Conservation (phyloP, 805 yeast genomes). For the Nakazawaea ambrosiae region DNA sequence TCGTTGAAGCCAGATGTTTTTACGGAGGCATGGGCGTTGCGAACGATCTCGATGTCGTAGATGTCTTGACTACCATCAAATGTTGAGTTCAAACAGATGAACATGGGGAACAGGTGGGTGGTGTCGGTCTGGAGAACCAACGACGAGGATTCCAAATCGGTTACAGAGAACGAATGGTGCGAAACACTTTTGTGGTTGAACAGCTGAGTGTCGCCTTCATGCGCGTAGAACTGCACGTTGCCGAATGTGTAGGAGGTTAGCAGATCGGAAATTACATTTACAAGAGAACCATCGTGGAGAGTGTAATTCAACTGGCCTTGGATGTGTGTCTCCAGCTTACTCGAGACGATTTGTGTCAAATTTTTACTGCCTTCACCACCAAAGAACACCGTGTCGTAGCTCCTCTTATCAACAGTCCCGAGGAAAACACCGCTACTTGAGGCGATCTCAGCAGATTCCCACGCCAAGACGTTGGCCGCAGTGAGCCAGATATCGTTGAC, state of each 20-base stretch:
- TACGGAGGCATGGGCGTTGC: constrained; percentile 15
- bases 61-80: constrained; percentile 20
- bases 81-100: constrained; percentile 15
- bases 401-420: constrained; percentile 29
- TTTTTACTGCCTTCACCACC: constrained; percentile 14
- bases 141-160: constrained; percentile 16
- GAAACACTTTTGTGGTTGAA: constrained; percentile 18
- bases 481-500: constrained; percentile 54
- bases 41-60: constrained; percentile 22
- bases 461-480: constrained; percentile 46
- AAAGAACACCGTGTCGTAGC: too few relatives aligned
- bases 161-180: constrained; percentile 17
- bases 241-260: constrained; percentile 25
- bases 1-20: constrained; percentile 16
- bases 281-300: constrained; percentile 29
- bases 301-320: constrained; percentile 29
- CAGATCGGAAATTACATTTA: constrained; percentile 23
- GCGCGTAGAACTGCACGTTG: constrained; percentile 30
- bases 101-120: constrained; percentile 25
- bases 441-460: constrained; percentile 38
- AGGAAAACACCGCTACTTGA: constrained; percentile 24
- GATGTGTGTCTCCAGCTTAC: constrained; percentile 26
- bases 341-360: constrained; percentile 29
- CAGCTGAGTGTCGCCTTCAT: constrained; percentile 34
- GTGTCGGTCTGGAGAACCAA: constrained; percentile 16